phyloP scores from a whole-genome alignment of 371 early-diverging fungal species.

The Lichtheimia hyalospora region DNA sequence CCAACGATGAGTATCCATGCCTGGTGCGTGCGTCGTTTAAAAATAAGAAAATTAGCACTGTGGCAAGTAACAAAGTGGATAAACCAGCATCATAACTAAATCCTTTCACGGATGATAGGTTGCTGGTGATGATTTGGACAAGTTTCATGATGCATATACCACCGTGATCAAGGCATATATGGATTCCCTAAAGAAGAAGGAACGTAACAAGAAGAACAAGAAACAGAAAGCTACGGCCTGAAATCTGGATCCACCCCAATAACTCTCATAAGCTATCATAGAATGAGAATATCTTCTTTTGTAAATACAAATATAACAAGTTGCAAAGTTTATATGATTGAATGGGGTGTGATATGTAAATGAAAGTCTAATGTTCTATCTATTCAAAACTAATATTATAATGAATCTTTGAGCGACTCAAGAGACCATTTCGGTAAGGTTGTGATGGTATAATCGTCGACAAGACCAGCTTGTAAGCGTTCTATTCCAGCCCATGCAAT shows the following conservation, averaged over 20 bases:
- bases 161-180: constrained; percentile 49
- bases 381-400: neutral
- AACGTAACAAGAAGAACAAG: constrained; percentile 41
- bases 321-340: too few relatives aligned
- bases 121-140: constrained; percentile 35
- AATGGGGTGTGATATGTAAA: too few relatives aligned
- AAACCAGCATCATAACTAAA: neutral
- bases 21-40: constrained; percentile 42
- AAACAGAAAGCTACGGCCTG: constrained; percentile 18
- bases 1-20: constrained; percentile 34
- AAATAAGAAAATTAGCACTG: constrained; percentile 42
- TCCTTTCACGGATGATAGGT: constrained; percentile 20
- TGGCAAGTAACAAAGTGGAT: constrained; percentile 21
- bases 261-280: too few relatives aligned
- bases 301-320: too few relatives aligned
- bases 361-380: too few relatives aligned
- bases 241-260: neutral
- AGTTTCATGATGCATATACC: constrained; percentile 43
- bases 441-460: constrained; percentile 65
- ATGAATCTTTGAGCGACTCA: constrained; percentile 36
- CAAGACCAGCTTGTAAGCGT: constrained; percentile 56
- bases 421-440: constrained; percentile 70
- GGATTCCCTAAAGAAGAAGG: constrained; percentile 52
- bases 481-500: constrained; percentile 87
- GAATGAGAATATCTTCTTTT: too few relatives aligned